Base-by-base conservation (phyloP, 1,139 yeast genomes). In the Blastobotrys malaysiensis region DNA sequence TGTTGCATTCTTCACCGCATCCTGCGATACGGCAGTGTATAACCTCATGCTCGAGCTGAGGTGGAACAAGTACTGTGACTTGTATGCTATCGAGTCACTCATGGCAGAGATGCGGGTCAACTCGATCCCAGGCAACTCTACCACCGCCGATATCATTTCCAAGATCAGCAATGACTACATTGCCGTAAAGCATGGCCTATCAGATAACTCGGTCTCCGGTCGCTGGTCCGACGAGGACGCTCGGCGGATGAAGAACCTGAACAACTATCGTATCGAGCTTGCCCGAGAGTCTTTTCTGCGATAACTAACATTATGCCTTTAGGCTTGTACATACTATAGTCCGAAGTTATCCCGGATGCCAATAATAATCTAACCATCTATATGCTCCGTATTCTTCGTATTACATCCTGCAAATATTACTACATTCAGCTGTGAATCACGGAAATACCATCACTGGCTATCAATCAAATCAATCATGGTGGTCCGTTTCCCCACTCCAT, bases 91-190 rank as follows among this genome's bases (percentile, higher is more conserved):
- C 11, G 70, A 72, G 27, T 59, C 65, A 2, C 58, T 74, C 16
- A 61, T 75, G 16, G 66, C 70, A 7, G 80, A 77, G 54, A 70
- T 77, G 68, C 69, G 69, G 16, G 70, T 71, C 52, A 77, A 77
- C 56, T 79, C 77, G 11, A 69, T 77, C n/a, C 65, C 65, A 24
- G 72, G 74, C 3, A 68, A 73, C 56, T 55, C 66, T 1, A 69
- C 65, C 9, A 77, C 80, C 2, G 61, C 67, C 9, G 63, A 62
- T 31, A 60, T 72, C 5, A 57, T 76, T 27, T 60, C 63, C 14
- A 49, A 55, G 13, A 64, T 70, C 48, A 58, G 64, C 27, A 53
- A 64, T 2, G 69, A 63, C 49, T 61, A 64, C 19, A 52, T 59
- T 9, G 68, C 60, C 9, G 61, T 64, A 46, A 60, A 64, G 27